These are phyloP conservation scores for Cyclostephanos invisitatus DNA, from an alignment of 108 stramenopile genomes.

Conservation along the genomic window DNA sequence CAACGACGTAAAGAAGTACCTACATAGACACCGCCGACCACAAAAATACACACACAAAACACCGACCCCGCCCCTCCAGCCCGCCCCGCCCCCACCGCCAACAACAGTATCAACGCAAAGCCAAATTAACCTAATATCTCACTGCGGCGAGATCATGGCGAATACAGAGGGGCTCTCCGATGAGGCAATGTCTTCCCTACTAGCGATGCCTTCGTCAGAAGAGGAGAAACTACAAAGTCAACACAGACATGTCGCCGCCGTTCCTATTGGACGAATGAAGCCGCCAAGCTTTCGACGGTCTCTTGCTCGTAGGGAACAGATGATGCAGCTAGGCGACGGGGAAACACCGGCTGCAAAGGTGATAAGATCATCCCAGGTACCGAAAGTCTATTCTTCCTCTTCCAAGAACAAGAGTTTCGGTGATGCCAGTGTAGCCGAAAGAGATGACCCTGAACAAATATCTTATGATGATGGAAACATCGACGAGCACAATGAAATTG, in stretches of 20 bases:
- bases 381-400: slow-evolving; percentile 20
- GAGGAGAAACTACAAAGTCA: neutral
- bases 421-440: neutral
- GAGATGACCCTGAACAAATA: slow-evolving; percentile 8
- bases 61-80: no score
- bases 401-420: slow-evolving; percentile 21
- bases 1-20: no score
- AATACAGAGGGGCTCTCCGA: slow-evolving; percentile 79
- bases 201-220: slow-evolving; percentile 40
- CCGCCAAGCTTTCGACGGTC: slow-evolving; percentile 47
- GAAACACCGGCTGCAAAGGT: slow-evolving; percentile 67
- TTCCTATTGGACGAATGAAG: slow-evolving; percentile 9
- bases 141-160: slow-evolving; percentile 55
- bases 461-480: neutral
- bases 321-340: slow-evolving; percentile 69
- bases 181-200: slow-evolving; percentile 62
- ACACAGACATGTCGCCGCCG: neutral
- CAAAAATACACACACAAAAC: neutral
- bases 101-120: neutral
- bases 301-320: slow-evolving; percentile 41
- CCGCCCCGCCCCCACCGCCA: no score
- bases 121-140: neutral
- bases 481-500: slow-evolving; percentile 1
- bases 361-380: slow-evolving; percentile 54
- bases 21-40: no score